Evolutionary conservation across 129 eudicot genomes (phyloP).

Genomic region (Glebionis coronaria): DNA sequence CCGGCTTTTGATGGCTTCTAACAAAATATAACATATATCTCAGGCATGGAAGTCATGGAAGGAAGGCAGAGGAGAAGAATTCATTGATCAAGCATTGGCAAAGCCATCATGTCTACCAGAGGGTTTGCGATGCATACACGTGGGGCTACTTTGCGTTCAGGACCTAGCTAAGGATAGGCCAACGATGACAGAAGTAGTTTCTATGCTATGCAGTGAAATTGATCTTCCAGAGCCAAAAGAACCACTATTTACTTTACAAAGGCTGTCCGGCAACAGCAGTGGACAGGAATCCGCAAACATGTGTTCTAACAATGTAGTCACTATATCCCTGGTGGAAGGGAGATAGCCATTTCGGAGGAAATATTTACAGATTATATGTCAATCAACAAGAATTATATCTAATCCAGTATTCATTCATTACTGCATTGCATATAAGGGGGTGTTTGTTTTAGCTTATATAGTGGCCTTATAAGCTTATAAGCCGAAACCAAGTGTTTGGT

Average conservation of each 20-base stretch:
- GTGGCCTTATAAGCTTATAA: no score
- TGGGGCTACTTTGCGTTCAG: background rate
- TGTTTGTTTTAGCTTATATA: no score
- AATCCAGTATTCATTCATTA: no score
- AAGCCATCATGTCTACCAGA: background rate
- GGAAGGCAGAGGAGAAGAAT: background rate
- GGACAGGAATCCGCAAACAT: background rate
- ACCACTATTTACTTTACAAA: background rate
- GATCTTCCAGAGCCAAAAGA: background rate
- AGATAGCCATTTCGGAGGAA: background rate
- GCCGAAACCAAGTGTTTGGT: no score
- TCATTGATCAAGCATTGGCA: background rate
- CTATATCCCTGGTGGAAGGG: background rate
- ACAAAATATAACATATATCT: background rate
- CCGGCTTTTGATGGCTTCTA: background rate
- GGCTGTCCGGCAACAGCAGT: background rate
- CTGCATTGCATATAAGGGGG: background rate
- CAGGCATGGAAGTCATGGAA: background rate
- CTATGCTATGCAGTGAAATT: background rate
- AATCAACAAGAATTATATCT: no score
- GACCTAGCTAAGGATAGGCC: conserved; percentile 1
- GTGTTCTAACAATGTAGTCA: background rate
- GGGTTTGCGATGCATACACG: background rate
- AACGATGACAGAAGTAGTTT: background rate
- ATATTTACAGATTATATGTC: no score